Evolutionary conservation across 1,139 yeast genomes (phyloP), one percentile per base, ranked within the genome.

Genomic region (Geotrichum macrosporum): DNA sequence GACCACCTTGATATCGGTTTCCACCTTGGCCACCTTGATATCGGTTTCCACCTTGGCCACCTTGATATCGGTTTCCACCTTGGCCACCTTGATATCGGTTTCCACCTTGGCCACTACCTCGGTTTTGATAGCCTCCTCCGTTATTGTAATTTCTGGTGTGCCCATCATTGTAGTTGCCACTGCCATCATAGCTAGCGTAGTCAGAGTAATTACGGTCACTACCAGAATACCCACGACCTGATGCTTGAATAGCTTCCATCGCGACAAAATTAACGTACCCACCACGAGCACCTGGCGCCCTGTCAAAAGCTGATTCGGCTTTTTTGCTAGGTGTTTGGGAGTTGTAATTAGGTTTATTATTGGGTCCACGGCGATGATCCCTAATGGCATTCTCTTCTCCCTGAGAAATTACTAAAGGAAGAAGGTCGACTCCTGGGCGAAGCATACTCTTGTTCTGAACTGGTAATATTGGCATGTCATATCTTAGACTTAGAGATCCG

Each of bases 381-480:
- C 45, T 47, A n/a, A 32, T 39, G 15, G 30, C 26, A 16, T 35
- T 47, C 18, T 45, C 50, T 18, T 44, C 46, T n/a, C 46, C 45
- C 31, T 51, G 55, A 5, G 79, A 78, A 41, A 89, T 70, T 2
- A 81, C 81, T 10, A 74, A 73, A 18, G 68, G 67, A 51, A 80
- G 81, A 2, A 87, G 75, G 51, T 81, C 78, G 57, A 73, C 85
- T 0, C 97, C 97, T 46, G 81, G 84, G 52, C 92, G 67, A 21
- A 92, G 70, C 85, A 92, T 84, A 2, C 95, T 83, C 62, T 92
- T 92, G 46, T 70, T 69, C 13, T 52, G 54, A 6, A 56, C 58
- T 29, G 51, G 38, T 41, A 56, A 50, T 41, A 53, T 55, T 0
- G 82, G 80, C 76, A 84, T 76, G 39, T 71, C 64, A 60, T 83